Percentiles rank a stretch among this genome's conserved stretches.
These are phyloP conservation scores for Trypanosoma congolense DNA, from an alignment of 208 protist species.

Conservation along the genomic window DNA sequence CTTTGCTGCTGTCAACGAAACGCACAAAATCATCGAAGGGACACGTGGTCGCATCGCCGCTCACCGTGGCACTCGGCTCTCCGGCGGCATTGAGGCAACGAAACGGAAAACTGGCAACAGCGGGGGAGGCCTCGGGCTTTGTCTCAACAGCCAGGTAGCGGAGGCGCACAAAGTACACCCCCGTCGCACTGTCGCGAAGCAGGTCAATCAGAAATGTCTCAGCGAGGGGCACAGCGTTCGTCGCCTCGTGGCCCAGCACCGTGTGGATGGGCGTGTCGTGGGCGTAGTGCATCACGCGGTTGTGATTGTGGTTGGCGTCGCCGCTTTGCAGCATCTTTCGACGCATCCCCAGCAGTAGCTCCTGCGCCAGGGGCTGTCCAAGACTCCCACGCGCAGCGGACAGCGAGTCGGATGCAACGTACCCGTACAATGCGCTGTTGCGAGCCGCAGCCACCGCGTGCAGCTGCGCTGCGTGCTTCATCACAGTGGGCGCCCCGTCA, in stretches of 20 bases:
- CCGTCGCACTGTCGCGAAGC: constrained; percentile 12
- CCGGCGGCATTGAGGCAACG: constrained; percentile 15
- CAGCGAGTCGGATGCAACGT: neutral
- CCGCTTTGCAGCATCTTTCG: constrained; percentile 6
- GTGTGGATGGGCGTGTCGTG: constrained; percentile 12
- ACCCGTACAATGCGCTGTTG: constrained; percentile 10
- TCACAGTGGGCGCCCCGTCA: constrained; percentile 9
- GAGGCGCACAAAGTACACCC: constrained; percentile 20
- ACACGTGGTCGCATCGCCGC: constrained; percentile 10
- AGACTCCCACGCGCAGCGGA: constrained; percentile 9
- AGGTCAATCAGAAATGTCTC: constrained; percentile 27
- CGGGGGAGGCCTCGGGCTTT: neutral
- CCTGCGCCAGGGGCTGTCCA: constrained; percentile 14
- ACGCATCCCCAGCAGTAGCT: constrained; percentile 19
- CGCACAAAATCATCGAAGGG: constrained; percentile 24
- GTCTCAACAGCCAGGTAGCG: constrained; percentile 5
- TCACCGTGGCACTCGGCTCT: constrained; percentile 5
- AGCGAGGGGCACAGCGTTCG: neutral
- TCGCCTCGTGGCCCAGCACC: constrained; percentile 8
- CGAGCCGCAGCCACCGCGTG: constrained; percentile 16
- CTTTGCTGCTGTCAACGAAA: constrained; percentile 14
- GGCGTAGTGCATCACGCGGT: constrained; percentile 11
- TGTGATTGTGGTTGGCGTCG: neutral
- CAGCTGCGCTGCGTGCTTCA: constrained; percentile 9
- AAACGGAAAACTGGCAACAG: constrained; percentile 16